Evolutionary conservation across 495 filamentous ascomycete species (phyloP).

Genomic region (Tuber microsphaerosporum): DNA sequence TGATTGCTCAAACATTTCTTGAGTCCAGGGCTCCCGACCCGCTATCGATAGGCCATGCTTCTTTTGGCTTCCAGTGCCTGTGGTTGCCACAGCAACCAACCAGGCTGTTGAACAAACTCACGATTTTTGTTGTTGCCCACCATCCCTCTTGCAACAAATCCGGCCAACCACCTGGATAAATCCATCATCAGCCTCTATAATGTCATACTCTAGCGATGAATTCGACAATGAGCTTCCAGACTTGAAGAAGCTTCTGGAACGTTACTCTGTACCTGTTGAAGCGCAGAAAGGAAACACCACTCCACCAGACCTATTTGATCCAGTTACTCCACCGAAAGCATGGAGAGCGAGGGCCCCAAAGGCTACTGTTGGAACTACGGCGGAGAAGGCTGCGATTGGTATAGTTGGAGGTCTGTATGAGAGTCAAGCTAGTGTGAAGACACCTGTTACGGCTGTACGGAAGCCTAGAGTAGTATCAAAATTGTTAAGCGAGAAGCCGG

Average conservation of each 20-base stretch:
- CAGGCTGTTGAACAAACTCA: background rate
- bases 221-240: constrained; percentile 38
- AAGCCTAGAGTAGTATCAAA: background rate
- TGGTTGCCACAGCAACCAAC: background rate
- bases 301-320: constrained; percentile 22
- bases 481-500: background rate
- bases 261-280: background rate
- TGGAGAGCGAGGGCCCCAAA: background rate
- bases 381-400: background rate
- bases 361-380: background rate
- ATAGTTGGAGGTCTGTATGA: background rate
- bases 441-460: background rate
- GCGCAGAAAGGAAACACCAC: constrained; percentile 13
- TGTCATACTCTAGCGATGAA: constrained; percentile 19
- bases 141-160: background rate
- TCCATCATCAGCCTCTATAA: background rate
- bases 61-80: background rate
- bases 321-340: constrained; percentile 17
- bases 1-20: background rate
- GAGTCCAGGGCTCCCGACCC: background rate
- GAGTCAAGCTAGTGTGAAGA: background rate
- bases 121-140: background rate
- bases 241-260: constrained; percentile 29
- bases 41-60: background rate
- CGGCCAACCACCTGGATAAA: background rate